Conservation (phyloP, 2,329 filamentous ascomycete genomes). For the Pseudodiploospora longispora region DNA sequence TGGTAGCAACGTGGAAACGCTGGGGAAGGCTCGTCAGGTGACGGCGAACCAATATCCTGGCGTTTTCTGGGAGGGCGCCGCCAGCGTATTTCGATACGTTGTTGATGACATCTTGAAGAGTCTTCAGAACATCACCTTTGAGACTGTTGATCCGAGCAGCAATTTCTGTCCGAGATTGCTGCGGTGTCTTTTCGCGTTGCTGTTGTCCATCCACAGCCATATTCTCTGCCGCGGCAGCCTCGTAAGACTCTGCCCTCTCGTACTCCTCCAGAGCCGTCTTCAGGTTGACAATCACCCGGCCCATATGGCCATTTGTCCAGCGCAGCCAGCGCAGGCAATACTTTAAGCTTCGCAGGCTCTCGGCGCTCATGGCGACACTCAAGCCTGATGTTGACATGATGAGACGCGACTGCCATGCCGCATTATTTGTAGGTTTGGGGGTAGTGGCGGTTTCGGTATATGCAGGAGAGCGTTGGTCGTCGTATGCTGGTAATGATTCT, state of each 20-base stretch:
- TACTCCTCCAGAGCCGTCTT: conserved; percentile 74
- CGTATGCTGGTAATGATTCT: conserved; percentile 77
- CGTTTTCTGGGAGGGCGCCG: conserved; percentile 85
- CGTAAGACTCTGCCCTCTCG: conserved; percentile 38
- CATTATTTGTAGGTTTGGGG: conserved; percentile 20
- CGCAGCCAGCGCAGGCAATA: conserved; percentile 76
- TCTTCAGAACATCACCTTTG: conserved; percentile 65
- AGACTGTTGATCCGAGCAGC: conserved; percentile 58
- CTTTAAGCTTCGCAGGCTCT: conserved; percentile 74
- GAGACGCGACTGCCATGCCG: conserved; percentile 71
- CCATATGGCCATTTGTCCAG: conserved; percentile 75
- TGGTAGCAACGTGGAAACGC: conserved; percentile 67
- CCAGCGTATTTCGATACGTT: conserved; percentile 85
- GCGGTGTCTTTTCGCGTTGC: conserved; percentile 13
- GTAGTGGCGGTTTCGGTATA: conserved; percentile 53
- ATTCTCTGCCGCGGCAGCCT: conserved; percentile 1
- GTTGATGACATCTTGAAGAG: conserved; percentile 72
- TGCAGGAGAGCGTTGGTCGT: conserved; percentile 65
- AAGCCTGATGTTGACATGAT: conserved; percentile 88
- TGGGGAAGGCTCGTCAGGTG: conserved; percentile 80
- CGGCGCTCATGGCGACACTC: conserved; percentile 83
- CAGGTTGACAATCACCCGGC: conserved; percentile 64
- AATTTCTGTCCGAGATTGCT: conserved; percentile 33
- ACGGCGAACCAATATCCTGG: conserved; percentile 69
- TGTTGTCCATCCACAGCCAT: conserved; percentile 6